A percentile compares a stretch with the other conserved stretches of the same genome.
Evolutionary conservation across 805 yeast genomes (phyloP).

Genomic region (Lachancea mirantina): DNA sequence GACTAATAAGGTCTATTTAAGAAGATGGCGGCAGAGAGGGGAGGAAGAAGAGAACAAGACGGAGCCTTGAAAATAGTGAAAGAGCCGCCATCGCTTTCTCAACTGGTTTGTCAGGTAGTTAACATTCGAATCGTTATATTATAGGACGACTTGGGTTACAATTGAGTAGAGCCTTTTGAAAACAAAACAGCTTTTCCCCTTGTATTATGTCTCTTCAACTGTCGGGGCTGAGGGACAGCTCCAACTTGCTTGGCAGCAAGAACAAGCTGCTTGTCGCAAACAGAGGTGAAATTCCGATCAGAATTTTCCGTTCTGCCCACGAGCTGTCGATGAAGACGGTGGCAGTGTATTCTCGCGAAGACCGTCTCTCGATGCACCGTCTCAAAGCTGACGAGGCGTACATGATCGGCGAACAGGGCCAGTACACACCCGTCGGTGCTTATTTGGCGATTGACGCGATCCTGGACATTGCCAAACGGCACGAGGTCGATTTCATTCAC

Average conservation of each 20-base stretch:
- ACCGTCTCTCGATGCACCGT: slow-evolving; percentile 88
- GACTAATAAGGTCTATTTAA: slow-evolving; percentile 1
- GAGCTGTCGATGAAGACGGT: slow-evolving; percentile 96
- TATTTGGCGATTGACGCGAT: slow-evolving; percentile 94
- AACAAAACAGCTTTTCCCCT: too few relatives aligned
- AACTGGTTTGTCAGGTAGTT: neutral
- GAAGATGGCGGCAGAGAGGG: neutral
- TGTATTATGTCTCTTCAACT: slow-evolving; percentile 12
- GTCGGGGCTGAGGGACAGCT: slow-evolving; percentile 29
- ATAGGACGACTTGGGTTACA: neutral
- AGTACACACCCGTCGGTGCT: slow-evolving; percentile 92
- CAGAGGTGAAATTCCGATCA: slow-evolving; percentile 78
- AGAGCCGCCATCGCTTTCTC: too few relatives aligned
- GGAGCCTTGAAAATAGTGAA: too few relatives aligned
- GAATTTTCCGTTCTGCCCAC: slow-evolving; percentile 95
- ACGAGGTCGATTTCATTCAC: slow-evolving; percentile 78
- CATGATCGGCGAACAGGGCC: slow-evolving; percentile 82
- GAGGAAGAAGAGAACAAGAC: too few relatives aligned
- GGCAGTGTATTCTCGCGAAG: slow-evolving; percentile 95
- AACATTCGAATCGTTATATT: neutral
- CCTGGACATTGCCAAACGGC: slow-evolving; percentile 72
- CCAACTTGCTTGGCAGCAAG: slow-evolving; percentile 33
- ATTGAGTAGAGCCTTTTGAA: neutral
- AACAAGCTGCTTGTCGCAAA: slow-evolving; percentile 70
- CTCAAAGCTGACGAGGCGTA: slow-evolving; percentile 92